Evolutionary conservation across 176 grass and related monocot genomes (phyloP).

Genomic region (Bromus sterilis): DNA sequence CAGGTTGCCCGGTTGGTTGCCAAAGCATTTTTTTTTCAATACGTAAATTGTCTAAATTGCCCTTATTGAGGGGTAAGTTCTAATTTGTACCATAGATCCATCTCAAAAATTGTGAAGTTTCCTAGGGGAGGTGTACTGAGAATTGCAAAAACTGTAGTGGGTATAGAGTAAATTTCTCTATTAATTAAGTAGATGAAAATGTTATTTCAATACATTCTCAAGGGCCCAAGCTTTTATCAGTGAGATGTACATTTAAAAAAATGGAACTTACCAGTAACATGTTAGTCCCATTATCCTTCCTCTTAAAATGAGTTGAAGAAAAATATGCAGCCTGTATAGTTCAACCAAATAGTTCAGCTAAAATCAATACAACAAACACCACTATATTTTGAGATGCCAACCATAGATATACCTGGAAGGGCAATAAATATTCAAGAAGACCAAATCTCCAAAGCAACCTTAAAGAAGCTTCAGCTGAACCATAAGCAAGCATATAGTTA

Average conservation of each 20-base stretch:
- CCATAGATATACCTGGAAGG: slow-evolving; percentile 60
- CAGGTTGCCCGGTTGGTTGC: too few relatives aligned
- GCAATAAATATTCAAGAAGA: slow-evolving; percentile 81
- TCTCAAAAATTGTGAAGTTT: too few relatives aligned
- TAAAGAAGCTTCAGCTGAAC: slow-evolving; percentile 90
- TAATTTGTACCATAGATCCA: too few relatives aligned
- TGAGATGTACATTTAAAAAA: neutral
- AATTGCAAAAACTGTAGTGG: neutral
- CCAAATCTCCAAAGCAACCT: slow-evolving; percentile 98
- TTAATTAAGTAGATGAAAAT: neutral
- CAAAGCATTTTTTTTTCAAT: too few relatives aligned
- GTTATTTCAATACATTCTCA: neutral
- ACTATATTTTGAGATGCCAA: neutral
- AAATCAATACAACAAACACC: slow-evolving; percentile 19
- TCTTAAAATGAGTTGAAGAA: slow-evolving; percentile 69
- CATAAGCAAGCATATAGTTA: slow-evolving; percentile 98
- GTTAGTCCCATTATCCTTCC: slow-evolving; percentile 80
- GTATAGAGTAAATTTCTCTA: neutral
- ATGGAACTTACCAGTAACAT: slow-evolving; percentile 77
- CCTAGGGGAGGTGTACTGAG: too few relatives aligned
- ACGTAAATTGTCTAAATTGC: too few relatives aligned
- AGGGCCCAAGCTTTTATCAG: neutral
- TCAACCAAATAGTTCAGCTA: slow-evolving; percentile 10
- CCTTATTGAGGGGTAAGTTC: too few relatives aligned
- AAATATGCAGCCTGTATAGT: slow-evolving; percentile 88